Base-by-base conservation (phyloP, 2,329 filamentous ascomycete genomes). In the Penicillium fuscoglaucum region DNA sequence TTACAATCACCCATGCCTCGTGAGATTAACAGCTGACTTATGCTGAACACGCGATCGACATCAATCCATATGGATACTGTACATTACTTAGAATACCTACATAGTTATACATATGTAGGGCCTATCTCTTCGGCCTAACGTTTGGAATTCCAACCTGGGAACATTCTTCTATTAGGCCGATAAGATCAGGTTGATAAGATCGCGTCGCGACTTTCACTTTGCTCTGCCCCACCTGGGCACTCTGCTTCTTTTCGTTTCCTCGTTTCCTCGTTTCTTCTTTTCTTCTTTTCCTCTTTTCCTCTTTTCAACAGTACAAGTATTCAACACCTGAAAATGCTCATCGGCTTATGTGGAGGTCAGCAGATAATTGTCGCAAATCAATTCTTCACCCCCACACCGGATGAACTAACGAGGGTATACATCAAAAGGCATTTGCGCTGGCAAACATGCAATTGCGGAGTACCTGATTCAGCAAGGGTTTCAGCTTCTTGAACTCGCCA, bases 391-490 rank as follows among this genome's bases (percentile, higher is more conserved):
- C 9, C 9, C 17, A 45, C 15, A n/a, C 15, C 6, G 21, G 47
- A 45, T 49, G 24, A 50, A 68, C 62, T 69, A 58, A 70, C 52
- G 28, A 48, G 19, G 46, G 28, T 47, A 37, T 17, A 28, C 17
- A 15, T 26, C 46, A 35, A 48, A 35, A 95, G 93, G 90, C 70
- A 93, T 97, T 69, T 98, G 93, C 79, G 88, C 93, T 49, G 95
- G 95, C 70, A 98, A 97, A 79, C 88, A 87, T 72, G 91, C 91
- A 10, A 90, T 98, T 64, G 92, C 92, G 58, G 85, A 90, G 55
- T 97, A 96, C 73, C 85, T 99, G 9, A 85, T 93, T 63, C 84
- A 92, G 63, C 85, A 97, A 75, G 87, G 85, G 61, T 99, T 98
- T 77, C 86, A 84, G 60, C 85, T 85, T 47, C 83, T 97, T 57